A percentile compares a stretch with the other conserved stretches of the same genome.
phyloP scores from a whole-genome alignment of 1,284 basidiomycete species.

The Puccinia novopanici region DNA sequence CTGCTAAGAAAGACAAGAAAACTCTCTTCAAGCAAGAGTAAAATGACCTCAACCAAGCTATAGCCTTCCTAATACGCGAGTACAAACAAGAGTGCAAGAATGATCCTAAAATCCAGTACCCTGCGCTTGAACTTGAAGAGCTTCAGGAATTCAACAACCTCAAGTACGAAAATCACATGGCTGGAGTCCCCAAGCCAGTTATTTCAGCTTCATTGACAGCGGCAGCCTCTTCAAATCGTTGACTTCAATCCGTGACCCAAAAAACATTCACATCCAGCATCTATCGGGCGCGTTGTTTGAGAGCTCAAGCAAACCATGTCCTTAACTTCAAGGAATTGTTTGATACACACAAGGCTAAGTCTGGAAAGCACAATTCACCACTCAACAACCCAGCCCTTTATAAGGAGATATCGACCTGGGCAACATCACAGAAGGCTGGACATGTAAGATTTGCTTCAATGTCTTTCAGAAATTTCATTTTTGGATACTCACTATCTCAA shows the following conservation, averaged over 20 bases:
- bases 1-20: too few species aligned
- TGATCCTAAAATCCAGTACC: not conserved
- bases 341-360: not conserved
- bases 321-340: constrained; percentile 2
- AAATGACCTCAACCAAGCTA: too few species aligned
- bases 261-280: not conserved
- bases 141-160: constrained; percentile 22
- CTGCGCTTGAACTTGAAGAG: not conserved
- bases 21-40: too few species aligned
- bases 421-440: not conserved
- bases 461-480: not conserved
- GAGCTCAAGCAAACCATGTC: constrained; percentile 19
- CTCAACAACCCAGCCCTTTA: constrained; percentile 7
- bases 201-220: constrained; percentile 1
- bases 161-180: not conserved
- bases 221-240: constrained; percentile 3
- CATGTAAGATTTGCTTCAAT: not conserved
- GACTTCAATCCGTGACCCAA: not conserved
- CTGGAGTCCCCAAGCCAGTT: not conserved
- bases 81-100: constrained; percentile 19
- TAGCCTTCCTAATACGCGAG: too few species aligned
- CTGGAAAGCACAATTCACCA: not conserved
- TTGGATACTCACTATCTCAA: too few species aligned
- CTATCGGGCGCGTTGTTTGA: not conserved
- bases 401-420: not conserved